phyloP scores from a whole-genome alignment of 2,329 filamentous ascomycete genomes.

The Trichoderma breve region DNA sequence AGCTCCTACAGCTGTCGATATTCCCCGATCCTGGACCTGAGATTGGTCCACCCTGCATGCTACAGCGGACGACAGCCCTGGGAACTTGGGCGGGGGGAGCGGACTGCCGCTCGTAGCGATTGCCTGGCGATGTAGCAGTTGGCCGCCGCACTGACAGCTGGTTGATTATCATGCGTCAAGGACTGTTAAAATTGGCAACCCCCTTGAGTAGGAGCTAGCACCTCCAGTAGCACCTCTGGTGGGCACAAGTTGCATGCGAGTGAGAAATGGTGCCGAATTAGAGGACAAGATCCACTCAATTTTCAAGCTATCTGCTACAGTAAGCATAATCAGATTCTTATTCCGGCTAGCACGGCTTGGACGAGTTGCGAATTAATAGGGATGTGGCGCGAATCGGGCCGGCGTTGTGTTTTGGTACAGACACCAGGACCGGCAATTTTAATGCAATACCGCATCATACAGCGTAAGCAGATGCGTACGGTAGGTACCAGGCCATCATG shows the following conservation, averaged over 20 bases:
- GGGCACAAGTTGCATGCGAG: background rate
- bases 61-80: too few species aligned
- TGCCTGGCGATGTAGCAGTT: too few species aligned
- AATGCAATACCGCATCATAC: background rate
- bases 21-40: background rate
- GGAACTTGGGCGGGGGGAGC: too few species aligned
- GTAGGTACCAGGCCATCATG: background rate
- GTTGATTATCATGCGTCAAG: background rate
- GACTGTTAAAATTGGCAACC: background rate
- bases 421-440: background rate
- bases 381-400: constrained; percentile 2
- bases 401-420: background rate
- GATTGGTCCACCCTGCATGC: background rate
- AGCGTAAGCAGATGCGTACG: too few species aligned
- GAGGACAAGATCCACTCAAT: background rate
- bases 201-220: background rate
- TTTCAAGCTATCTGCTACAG: background rate
- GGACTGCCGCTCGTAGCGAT: too few species aligned
- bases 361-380: background rate
- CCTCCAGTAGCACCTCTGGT: background rate
- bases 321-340: constrained; percentile 14
- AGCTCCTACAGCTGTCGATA: background rate
- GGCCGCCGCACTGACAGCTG: background rate
- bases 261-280: background rate
- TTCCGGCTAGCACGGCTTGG: background rate